A percentile compares a stretch with the other conserved stretches of the same genome.
Conservation (phyloP, 2,329 filamentous ascomycete genomes). For the Aspergillus cejpii region DNA sequence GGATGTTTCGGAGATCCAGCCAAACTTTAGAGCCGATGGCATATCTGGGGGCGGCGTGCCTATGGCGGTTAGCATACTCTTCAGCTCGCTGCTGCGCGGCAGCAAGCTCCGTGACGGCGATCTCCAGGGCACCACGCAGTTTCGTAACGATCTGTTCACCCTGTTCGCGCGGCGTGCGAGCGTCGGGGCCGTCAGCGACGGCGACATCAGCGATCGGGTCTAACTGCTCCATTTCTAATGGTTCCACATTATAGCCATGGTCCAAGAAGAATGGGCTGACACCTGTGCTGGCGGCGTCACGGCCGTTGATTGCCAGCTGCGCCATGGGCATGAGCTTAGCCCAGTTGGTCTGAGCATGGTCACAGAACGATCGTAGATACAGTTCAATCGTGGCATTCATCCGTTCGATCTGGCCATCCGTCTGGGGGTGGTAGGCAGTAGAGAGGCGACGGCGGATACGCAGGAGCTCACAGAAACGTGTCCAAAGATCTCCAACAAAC, state of each 20-base stretch:
- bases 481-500: conserved; percentile 18
- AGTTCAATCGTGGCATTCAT: conserved; percentile 3
- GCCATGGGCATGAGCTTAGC: no score
- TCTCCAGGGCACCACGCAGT: not conserved
- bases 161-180: no score
- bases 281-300: conserved; percentile 9
- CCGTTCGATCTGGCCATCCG: conserved; percentile 24
- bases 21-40: not conserved
- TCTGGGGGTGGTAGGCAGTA: no score
- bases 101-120: not conserved
- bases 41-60: not conserved
- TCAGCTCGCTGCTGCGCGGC: not conserved
- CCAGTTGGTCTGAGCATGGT: not conserved
- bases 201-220: no score
- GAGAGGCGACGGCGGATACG: conserved; percentile 17
- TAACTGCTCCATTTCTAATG: not conserved
- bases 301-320: conserved; percentile 22
- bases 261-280: conserved; percentile 17
- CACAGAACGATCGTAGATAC: no score
- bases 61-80: not conserved
- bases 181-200: no score
- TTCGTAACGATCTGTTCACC: not conserved
- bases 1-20: not conserved
- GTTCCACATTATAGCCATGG: conserved; percentile 8
- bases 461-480: conserved; percentile 7